Base-by-base conservation (phyloP, 116 monocot genomes). In the Cymodocea nodosa region DNA sequence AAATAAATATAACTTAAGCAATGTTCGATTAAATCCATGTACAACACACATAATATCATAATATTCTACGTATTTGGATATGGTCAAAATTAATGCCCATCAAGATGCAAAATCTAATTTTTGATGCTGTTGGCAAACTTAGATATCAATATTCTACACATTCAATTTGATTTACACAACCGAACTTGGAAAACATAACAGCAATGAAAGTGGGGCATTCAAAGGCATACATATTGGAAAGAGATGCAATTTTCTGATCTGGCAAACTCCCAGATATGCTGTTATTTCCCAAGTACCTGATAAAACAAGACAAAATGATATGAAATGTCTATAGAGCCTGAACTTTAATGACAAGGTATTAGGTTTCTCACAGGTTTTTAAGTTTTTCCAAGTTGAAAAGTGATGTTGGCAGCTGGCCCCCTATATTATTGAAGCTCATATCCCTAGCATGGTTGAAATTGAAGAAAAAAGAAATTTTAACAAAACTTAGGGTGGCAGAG, bases 361-460 rank as follows among this genome's bases (percentile, higher is more conserved):
- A 19, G 1, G 14, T 50, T 50, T 23, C 87, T 74, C 74, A 95
- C 95, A 95, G 73, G 54, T 52, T 68, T 12, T 1, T 23, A 17
- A 95, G 83, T 34, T 71, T 74, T 62, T 44, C 70, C 67, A 87
- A 69, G 65, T 72, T 90, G 82, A 95, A 85, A 25, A 95, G 80
- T 55, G 90, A 78, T 64, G 62, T 56, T 18, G 90, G 85, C 74
- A 95, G 50, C 59, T 60, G 13, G 52, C 90, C 95, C 15, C 80
- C 87, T 48, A 95, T 74, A 72, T 87, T 95, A 79, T 95, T 95
- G 76, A 95, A 95, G 79, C 95, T 90, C 73, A 95, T 76, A 78
- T 95, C 95, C 77, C 95, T 95, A 37, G 14, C 9, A 52, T 10
- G 17, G 51, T 66, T 66, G 14, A 4, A 22, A 7, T 52, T 4